A percentile compares a stretch with the other conserved stretches of the same genome.
These are phyloP conservation scores for Lentinula novae-zelandiae DNA, from an alignment of 1,284 basidiomycete genomes.

Conservation along the genomic window DNA sequence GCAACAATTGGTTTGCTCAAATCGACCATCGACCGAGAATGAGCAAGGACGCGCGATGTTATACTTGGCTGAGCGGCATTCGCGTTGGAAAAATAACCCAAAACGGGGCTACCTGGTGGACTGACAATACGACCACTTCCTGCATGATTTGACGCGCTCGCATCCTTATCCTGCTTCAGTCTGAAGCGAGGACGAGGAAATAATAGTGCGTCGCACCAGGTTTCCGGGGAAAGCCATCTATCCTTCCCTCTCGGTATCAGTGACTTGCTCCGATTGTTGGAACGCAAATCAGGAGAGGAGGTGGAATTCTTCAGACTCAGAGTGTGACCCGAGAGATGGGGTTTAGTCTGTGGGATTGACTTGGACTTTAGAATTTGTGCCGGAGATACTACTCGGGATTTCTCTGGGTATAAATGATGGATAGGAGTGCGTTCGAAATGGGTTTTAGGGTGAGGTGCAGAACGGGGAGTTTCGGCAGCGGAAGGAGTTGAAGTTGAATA, in stretches of 20 bases:
- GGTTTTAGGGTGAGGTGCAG: conserved; percentile 11
- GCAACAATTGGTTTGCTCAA: background rate
- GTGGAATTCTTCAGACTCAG: conserved; percentile 42
- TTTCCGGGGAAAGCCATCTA: conserved; percentile 67
- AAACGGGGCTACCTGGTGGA: conserved; percentile 46
- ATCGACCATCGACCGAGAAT: conserved; percentile 46
- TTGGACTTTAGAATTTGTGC: conserved; percentile 2
- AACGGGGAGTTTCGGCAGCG: conserved; percentile 6
- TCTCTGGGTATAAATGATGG: conserved; percentile 2
- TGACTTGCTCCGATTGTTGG: conserved; percentile 11
- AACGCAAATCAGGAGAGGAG: conserved; percentile 61
- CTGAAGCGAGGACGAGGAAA: conserved; percentile 71
- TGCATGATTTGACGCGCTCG: background rate
- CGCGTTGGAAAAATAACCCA: conserved; percentile 20
- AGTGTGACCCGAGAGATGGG: conserved; percentile 1
- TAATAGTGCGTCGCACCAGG: conserved; percentile 75
- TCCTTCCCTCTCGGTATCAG: conserved; percentile 40
- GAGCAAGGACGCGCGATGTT: conserved; percentile 36
- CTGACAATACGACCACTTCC: conserved; percentile 41
- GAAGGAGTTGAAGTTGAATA: conserved; percentile 31
- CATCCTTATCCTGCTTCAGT: conserved; percentile 29
- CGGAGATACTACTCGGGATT: background rate
- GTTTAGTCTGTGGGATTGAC: conserved; percentile 1
- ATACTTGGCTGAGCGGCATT: conserved; percentile 22
- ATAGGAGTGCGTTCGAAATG: conserved; percentile 5